Evolutionary conservation across 2,329 filamentous ascomycete genomes (phyloP), one percentile per base, ranked within the genome.

Genomic region (Diaporthe citri): DNA sequence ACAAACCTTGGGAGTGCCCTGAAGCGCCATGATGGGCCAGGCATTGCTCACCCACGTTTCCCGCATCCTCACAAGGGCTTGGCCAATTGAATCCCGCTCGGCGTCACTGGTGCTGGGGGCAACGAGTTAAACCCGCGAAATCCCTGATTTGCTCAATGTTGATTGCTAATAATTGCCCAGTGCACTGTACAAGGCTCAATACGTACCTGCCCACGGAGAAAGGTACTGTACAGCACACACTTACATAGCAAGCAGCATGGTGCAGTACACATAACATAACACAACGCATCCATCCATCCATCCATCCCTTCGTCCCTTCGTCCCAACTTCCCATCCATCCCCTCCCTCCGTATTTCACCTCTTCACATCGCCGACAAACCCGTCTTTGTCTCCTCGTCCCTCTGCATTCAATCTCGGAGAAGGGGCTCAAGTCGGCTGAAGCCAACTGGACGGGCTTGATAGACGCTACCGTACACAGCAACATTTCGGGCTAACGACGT

Each of bases 401-500:
- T 31, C 59, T 46, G 25, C 41, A 31, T 22, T 22, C 25, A 31
- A 31, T 64, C 17, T 41, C 31, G 22, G 31, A 51, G 46, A 31
- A 41, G 41, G 59, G 59, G 39, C 39, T 39, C 59, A 31, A 43
- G 25, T 28, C 59, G 59, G 28, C 31, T 51, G 56, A 25, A 12
- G 22, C 20, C 25, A 56, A 56, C 52, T 56, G 28, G 52, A 56
- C 52, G 25, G 28, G 15, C 13, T 8, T 22, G 15, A 25, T 12
- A 28, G n/a, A 28, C n/a, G 36, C 36, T 39, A 39, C 36, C 36
- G 36, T 8, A 59, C 25, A 25, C 20, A 59, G 25, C 43, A 67
- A 67, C 62, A 10, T 67, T 67, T 46, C 31, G 46, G 64, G 46
- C 64, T 39, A 67, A 52, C 46, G 46, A 52, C 64, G 64, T 67